A percentile compares a stretch with the other conserved stretches of the same genome.
These are phyloP conservation scores for Starmera pachycereana DNA, from an alignment of 805 yeast genomes.

Conservation along the genomic window DNA sequence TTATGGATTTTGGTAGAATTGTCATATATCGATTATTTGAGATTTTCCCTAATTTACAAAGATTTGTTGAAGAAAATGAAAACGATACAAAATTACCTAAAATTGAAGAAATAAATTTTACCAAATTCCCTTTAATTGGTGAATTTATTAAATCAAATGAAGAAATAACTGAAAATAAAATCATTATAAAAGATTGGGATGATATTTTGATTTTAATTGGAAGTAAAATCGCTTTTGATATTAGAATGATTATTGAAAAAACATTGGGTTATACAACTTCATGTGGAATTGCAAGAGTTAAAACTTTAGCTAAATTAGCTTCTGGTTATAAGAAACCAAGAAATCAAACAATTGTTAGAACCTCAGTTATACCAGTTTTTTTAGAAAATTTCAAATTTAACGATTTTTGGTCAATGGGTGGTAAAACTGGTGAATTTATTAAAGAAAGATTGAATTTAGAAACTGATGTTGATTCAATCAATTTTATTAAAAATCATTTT, in stretches of 20 bases:
- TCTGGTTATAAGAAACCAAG: slow-evolving; percentile 81
- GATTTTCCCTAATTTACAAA: slow-evolving; percentile 35
- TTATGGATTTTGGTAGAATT: slow-evolving; percentile 68
- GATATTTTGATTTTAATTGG: slow-evolving; percentile 64
- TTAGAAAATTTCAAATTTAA: slow-evolving; percentile 50
- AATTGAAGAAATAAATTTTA: slow-evolving; percentile 16
- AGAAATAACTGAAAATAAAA: slow-evolving; percentile 6
- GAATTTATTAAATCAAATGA: slow-evolving; percentile 1
- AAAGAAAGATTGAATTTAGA: slow-evolving; percentile 41
- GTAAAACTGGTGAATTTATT: slow-evolving; percentile 65
- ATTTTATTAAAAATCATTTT: slow-evolving; percentile 40
- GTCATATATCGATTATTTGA: slow-evolving; percentile 35
- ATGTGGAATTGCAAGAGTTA: slow-evolving; percentile 73
- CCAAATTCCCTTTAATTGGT: not conserved
- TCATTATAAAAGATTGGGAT: slow-evolving; percentile 54
- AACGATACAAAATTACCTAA: slow-evolving; percentile 6
- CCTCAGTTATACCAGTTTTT: slow-evolving; percentile 38
- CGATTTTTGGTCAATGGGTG: slow-evolving; percentile 89
- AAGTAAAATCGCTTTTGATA: slow-evolving; percentile 41
- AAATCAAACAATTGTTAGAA: slow-evolving; percentile 67
- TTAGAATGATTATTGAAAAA: slow-evolving; percentile 42
- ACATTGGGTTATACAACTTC: slow-evolving; percentile 78
- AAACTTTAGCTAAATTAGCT: slow-evolving; percentile 76
- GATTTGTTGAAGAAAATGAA: slow-evolving; percentile 5
- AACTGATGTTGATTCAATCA: slow-evolving; percentile 30